phyloP scores from a whole-genome alignment of 2,329 filamentous ascomycete genomes.

The Venturia pyrina region DNA sequence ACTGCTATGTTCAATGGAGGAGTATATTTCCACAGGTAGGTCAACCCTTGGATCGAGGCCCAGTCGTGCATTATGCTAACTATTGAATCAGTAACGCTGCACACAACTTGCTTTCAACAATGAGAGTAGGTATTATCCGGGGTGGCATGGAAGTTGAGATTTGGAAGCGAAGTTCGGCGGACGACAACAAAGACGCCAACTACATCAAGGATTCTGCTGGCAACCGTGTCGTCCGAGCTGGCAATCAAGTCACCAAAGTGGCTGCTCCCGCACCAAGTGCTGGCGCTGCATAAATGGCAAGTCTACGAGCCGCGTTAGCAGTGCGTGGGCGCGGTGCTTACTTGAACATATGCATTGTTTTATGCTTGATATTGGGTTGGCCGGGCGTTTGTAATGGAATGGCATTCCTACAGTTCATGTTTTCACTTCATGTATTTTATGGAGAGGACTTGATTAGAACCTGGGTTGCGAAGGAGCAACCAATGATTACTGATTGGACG shows the following conservation, averaged over 20 bases:
- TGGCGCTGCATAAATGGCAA: constrained; percentile 53
- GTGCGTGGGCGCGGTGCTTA: not conserved
- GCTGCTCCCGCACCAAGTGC: constrained; percentile 70
- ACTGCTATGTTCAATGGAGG: constrained; percentile 36
- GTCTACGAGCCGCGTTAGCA: constrained; percentile 1
- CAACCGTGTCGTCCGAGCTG: constrained; percentile 75
- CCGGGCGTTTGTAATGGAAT: not conserved
- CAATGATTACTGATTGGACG: too few relatives aligned
- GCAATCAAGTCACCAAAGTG: constrained; percentile 75
- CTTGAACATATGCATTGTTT: not conserved
- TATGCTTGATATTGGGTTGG: not conserved
- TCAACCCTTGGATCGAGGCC: too few relatives aligned
- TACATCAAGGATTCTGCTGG: constrained; percentile 73
- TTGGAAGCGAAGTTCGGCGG: constrained; percentile 27
- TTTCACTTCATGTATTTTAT: not conserved
- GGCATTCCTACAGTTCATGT: not conserved
- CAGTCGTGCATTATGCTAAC: too few relatives aligned
- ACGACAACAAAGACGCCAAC: constrained; percentile 55
- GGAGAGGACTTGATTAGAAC: not conserved
- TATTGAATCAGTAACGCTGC: constrained; percentile 22
- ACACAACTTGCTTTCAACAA: constrained; percentile 33
- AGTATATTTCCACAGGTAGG: constrained; percentile 29
- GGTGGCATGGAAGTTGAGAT: constrained; percentile 34
- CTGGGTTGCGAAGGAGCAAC: not conserved
- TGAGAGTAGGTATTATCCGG: constrained; percentile 34